Base-by-base conservation (phyloP, 179 eudicot species). In the Drosera spatulata region DNA sequence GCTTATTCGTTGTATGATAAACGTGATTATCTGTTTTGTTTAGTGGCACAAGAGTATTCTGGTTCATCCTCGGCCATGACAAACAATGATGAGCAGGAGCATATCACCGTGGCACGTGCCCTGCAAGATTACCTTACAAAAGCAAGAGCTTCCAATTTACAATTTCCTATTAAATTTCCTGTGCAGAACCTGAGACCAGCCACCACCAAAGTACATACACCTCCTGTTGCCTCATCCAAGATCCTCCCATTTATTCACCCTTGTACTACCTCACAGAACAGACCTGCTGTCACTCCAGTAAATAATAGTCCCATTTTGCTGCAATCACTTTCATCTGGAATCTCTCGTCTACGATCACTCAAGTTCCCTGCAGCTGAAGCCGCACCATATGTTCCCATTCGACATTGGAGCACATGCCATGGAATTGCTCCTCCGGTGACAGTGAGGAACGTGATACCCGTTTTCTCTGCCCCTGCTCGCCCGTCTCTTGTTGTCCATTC, bases 391-490 rank as follows among this genome's bases (percentile, higher is more conserved):
- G 66, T 84, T 59, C 90, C 90, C 2, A 52, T 84, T 55, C 57
- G 73, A 37, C 80, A 79, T 56, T 75, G 73, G 45, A 64, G 74
- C 66, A 62, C 80, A 60, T 71, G 64, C 69, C 75, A 63, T 61
- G 79, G 80, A 39, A 58, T 79, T 45, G 86, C 90, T 37, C 90
- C 82, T 7, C 84, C 84, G 2, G 90, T 84, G 51, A 81, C 86
- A 7, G 69, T 84, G 53, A 67, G 90, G 54, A 79, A 66, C 56
- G 75, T 76, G 41, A 67, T 81, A 45, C 90, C 86, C 22, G 84
- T 74, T 59, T 84, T 71, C 70, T 74, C 90, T 68, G 77, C 86
- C 33, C 82, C 82, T 53, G 75, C 81, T 41, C 63, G 59, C 54
- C 78, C 70, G 33, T 60, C 73, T 38, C 57, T 55, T n/a, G 70